These are phyloP conservation scores for Suillus hirtellus DNA, from an alignment of 768 basidiomycete species.

Conservation along the genomic window DNA sequence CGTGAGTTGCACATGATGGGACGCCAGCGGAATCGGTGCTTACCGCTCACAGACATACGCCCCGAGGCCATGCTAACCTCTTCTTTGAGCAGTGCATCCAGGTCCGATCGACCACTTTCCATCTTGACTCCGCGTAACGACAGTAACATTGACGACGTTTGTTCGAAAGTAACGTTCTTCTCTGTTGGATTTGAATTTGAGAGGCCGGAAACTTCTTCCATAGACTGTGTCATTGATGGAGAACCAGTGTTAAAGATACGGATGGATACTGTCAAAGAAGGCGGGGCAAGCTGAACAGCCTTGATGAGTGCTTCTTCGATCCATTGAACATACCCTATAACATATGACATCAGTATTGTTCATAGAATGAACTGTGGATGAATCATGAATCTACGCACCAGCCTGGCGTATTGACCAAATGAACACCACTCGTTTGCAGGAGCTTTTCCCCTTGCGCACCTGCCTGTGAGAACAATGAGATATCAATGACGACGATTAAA, in stretches of 20 bases:
- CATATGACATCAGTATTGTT: background rate
- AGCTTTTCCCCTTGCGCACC: constrained; percentile 19
- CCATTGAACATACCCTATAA: constrained; percentile 44
- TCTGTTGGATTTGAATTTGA: constrained; percentile 19
- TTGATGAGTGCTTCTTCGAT: constrained; percentile 40
- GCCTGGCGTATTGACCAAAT: constrained; percentile 52
- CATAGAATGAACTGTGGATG: background rate
- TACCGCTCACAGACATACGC: constrained; percentile 50
- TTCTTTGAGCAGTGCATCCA: constrained; percentile 35
- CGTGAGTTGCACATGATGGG: background rate
- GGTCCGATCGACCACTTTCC: constrained; percentile 43
- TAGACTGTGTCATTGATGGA: background rate
- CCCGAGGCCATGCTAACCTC: constrained; percentile 40
- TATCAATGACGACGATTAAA: background rate
- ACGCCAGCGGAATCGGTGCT: constrained; percentile 27
- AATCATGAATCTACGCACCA: constrained; percentile 30
- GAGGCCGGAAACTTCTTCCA: constrained; percentile 18
- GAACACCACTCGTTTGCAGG: constrained; percentile 44
- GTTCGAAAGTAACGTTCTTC: constrained; percentile 13
- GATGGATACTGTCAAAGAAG: constrained; percentile 37
- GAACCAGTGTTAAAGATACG: constrained; percentile 41
- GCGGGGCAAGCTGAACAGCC: constrained; percentile 31
- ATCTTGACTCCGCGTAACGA: constrained; percentile 28
- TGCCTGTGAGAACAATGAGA: constrained; percentile 13
- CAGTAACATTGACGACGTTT: constrained; percentile 13